These are phyloP conservation scores for Fusarium penzigii DNA, from an alignment of 2,329 filamentous ascomycete species.

Conservation along the genomic window DNA sequence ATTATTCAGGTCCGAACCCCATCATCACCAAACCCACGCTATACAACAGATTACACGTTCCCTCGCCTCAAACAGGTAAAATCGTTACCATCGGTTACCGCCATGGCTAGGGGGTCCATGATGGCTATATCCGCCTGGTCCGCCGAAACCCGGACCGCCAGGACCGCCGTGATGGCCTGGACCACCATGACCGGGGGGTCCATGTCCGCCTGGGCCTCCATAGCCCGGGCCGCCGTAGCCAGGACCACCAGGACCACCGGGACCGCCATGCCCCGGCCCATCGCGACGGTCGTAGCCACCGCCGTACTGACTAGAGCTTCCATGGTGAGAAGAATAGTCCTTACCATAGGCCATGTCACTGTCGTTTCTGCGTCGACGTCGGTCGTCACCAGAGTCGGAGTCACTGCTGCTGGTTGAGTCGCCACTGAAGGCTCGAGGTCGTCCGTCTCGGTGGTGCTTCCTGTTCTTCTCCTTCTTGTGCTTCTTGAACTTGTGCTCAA, in stretches of 20 bases:
- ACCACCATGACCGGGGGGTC: background rate
- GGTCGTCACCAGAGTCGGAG: conserved; percentile 23
- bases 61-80: too few species aligned
- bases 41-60: too few species aligned
- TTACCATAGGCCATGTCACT: background rate
- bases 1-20: too few species aligned
- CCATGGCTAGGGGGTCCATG: conserved; percentile 1
- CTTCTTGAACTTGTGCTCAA: conserved; percentile 42
- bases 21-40: too few species aligned
- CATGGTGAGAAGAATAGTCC: background rate
- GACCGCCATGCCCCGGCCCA: background rate
- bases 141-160: background rate
- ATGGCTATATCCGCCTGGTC: background rate
- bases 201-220: background rate
- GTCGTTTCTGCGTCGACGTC: conserved; percentile 6
- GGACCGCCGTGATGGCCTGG: background rate
- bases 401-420: conserved; percentile 29
- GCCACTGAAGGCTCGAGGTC: conserved; percentile 15
- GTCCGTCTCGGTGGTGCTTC: conserved; percentile 23
- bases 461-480: conserved; percentile 30
- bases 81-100: background rate
- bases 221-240: background rate
- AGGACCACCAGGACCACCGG: background rate
- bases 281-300: background rate
- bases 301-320: background rate